Percentiles rank a stretch among this genome's conserved stretches.
Evolutionary conservation across 345 rosid genomes (phyloP).

Genomic region (Lagerstroemia speciosa): DNA sequence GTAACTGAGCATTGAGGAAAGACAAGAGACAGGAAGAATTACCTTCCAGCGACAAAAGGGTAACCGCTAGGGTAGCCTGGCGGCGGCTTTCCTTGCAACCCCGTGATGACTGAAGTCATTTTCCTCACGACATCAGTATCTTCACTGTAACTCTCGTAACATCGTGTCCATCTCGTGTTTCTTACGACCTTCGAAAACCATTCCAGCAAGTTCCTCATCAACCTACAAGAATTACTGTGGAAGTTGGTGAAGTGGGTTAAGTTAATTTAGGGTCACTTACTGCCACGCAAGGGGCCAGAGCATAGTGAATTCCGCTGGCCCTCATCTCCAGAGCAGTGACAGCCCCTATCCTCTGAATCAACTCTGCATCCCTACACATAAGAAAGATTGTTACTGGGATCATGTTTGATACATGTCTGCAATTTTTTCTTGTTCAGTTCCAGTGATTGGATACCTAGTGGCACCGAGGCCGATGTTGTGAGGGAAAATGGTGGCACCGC

Average conservation of each 20-base stretch:
- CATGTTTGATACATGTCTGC: neutral
- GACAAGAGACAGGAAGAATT: too few species aligned
- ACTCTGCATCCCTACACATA: neutral
- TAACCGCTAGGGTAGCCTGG: neutral
- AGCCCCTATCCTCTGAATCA: neutral
- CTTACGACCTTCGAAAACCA: neutral
- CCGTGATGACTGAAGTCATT: neutral
- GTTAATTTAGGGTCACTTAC: neutral
- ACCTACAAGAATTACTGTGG: too few species aligned
- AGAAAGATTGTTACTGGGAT: neutral
- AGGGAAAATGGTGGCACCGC: conserved; percentile 17
- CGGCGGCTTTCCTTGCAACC: neutral
- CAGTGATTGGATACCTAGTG: conserved; percentile 33
- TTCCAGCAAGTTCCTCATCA: too few species aligned
- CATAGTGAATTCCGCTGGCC: neutral
- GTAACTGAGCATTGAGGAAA: too few species aligned
- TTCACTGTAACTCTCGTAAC: neutral
- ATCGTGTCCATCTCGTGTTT: neutral
- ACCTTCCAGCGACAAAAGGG: conserved; percentile 1
- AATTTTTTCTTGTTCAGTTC: neutral
- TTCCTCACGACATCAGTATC: neutral
- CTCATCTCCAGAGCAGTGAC: neutral
- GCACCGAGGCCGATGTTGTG: conserved; percentile 43
- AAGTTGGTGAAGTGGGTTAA: too few species aligned
- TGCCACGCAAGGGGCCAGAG: neutral